A percentile compares a stretch with the other conserved stretches of the same genome.
These are phyloP conservation scores for Senna tora DNA, from an alignment of 306 rosid species.

Conservation along the genomic window DNA sequence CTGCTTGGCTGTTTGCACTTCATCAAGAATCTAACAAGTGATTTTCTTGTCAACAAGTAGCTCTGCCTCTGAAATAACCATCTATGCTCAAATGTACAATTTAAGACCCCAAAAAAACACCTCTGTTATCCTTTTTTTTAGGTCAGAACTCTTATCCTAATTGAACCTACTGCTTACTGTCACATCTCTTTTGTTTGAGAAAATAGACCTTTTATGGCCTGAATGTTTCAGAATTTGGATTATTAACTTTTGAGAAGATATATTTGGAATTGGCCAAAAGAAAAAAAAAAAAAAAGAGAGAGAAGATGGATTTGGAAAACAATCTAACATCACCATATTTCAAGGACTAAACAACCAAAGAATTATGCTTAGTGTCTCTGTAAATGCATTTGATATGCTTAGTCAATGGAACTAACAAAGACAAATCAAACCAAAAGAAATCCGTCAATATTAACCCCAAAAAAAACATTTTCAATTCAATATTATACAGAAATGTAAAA, in stretches of 20 bases:
- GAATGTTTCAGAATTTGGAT: not conserved
- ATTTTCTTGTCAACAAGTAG: not conserved
- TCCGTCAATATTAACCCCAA: not conserved
- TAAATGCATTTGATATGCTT: not conserved
- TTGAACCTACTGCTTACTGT: not conserved
- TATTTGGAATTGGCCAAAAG: too few relatives aligned
- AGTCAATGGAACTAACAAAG: not conserved
- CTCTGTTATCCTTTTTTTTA: not conserved
- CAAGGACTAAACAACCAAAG: not conserved
- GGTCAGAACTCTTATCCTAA: not conserved
- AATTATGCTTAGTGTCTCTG: not conserved
- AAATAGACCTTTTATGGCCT: not conserved
- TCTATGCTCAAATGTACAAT: not conserved
- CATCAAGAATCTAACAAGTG: not conserved
- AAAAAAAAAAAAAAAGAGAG: too few relatives aligned
- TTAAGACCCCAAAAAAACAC: not conserved
- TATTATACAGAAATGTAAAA: constrained; percentile 10
- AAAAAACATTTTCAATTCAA: constrained; percentile 25
- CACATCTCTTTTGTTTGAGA: not conserved
- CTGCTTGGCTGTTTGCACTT: not conserved
- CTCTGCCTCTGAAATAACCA: not conserved
- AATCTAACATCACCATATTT: not conserved
- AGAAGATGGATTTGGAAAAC: not conserved
- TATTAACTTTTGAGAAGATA: not conserved
- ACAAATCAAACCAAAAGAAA: not conserved